Base-by-base conservation (phyloP, 192 early-diverging fungal genomes). In the Coemansia sp. region DNA sequence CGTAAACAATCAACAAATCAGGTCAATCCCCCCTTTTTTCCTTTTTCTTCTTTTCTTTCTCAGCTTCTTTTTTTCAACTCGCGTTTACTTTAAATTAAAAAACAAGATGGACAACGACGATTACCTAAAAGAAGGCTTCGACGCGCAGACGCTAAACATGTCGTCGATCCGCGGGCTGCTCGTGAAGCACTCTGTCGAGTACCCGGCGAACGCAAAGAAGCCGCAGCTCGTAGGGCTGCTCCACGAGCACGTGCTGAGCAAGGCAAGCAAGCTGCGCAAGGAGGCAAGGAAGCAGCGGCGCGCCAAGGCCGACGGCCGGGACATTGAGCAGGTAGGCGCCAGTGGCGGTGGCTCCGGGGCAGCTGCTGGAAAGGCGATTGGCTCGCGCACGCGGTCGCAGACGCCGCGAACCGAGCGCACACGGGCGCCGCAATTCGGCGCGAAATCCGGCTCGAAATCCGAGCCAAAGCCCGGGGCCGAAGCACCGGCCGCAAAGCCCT, bases 101-200 rank as follows among this genome's bases (percentile, higher is more conserved):
- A 42, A 28, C 30, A 51, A 43, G 47, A 76, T 67, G 63, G 58
- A 53, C 45, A 48, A 40, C 51, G 42, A 57, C 27, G 33, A 66
- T 18, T 81, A 81, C 43, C 58, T 81, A 29, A 65, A 71, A 7
- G 61, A 50, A 3, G 79, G 79, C 21, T 81, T 81, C 44, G 73
- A 81, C 66, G 54, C 65, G 4, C 62, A 47, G n/a, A 62, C 56
- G 43, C 53, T 81, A 5, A 74, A 70, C 19, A 70, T 81, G 43
- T 57, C 60, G 32, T 22, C 52, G 10, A 55, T 81, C 22, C 68
- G 79, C 28, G 61, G 62, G 28, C 45, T 81, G 16, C 59, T 81
- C 8, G 56, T 63, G 45, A 67, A 71, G 35, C 79, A 81, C 57
- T 25, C 54, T 0, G 73, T 81, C 1, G 71, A 56, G 30, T 81